Evolutionary conservation across 1,139 yeast species (phyloP).

Genomic region (Diutina pseudorugosa): DNA sequence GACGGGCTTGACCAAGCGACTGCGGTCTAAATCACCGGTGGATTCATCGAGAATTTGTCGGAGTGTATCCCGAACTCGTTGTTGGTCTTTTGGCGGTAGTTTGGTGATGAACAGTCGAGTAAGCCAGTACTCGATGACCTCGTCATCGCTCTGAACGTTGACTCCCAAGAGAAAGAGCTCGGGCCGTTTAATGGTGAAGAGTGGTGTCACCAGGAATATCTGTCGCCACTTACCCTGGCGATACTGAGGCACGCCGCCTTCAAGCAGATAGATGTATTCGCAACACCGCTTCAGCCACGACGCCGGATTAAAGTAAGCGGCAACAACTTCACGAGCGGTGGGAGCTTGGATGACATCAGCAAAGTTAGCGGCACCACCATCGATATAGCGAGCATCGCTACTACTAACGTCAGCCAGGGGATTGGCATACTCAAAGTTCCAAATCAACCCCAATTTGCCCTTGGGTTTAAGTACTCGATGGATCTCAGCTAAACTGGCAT

Average conservation of each 20-base stretch:
- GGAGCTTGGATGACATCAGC: background rate
- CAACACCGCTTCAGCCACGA: constrained; percentile 19
- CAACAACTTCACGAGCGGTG: constrained; percentile 5
- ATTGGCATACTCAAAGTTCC: constrained; percentile 39
- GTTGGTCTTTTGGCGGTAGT: constrained; percentile 24
- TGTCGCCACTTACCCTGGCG: constrained; percentile 38
- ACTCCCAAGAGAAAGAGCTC: constrained; percentile 18
- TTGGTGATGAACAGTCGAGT: constrained; percentile 48
- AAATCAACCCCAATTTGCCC: constrained; percentile 43
- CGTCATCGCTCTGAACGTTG: constrained; percentile 14
- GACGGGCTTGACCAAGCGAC: background rate
- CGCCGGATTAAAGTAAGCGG: constrained; percentile 5
- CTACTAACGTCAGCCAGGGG: background rate
- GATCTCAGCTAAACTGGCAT: constrained; percentile 36
- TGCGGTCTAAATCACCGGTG: background rate
- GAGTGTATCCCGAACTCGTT: constrained; percentile 17
- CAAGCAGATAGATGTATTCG: constrained; percentile 17
- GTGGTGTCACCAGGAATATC: constrained; percentile 16
- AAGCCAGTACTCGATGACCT: constrained; percentile 34
- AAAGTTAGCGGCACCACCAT: background rate
- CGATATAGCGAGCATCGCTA: background rate
- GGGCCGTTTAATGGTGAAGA: constrained; percentile 17
- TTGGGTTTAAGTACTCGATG: constrained; percentile 35
- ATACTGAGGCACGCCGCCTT: constrained; percentile 44
- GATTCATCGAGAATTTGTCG: constrained; percentile 12